These are phyloP conservation scores for Candida sojae DNA, from an alignment of 1,139 yeast genomes.

Conservation along the genomic window DNA sequence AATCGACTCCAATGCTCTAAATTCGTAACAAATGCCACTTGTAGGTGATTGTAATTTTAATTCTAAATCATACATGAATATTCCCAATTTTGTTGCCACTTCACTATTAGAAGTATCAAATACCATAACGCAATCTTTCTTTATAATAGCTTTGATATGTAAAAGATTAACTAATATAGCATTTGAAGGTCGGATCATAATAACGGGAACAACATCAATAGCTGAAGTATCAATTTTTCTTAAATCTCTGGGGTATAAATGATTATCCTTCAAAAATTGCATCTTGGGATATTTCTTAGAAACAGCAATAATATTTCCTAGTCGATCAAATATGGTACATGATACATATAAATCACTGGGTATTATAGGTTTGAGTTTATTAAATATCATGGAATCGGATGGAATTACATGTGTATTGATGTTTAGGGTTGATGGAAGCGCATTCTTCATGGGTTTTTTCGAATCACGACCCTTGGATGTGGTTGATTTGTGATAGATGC, in stretches of 20 bases:
- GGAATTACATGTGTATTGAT: neutral
- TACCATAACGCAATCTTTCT: slow-evolving; percentile 76
- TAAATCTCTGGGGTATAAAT: slow-evolving; percentile 77
- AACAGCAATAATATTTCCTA: slow-evolving; percentile 73
- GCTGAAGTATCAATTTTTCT: slow-evolving; percentile 87
- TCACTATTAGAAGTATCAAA: slow-evolving; percentile 71
- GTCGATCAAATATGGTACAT: slow-evolving; percentile 71
- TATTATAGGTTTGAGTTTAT: slow-evolving; percentile 52
- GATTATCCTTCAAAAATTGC: slow-evolving; percentile 72
- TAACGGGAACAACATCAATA: slow-evolving; percentile 86
- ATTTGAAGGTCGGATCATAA: slow-evolving; percentile 69
- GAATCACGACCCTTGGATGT: neutral
- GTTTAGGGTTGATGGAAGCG: neutral
- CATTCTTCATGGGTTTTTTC: neutral
- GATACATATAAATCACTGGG: slow-evolving; percentile 61
- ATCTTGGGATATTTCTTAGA: slow-evolving; percentile 79
- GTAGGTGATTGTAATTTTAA: slow-evolving; percentile 61
- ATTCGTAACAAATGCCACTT: slow-evolving; percentile 59
- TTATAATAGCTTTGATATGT: slow-evolving; percentile 85
- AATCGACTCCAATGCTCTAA: slow-evolving; percentile 86
- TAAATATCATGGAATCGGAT: slow-evolving; percentile 16
- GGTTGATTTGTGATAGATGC: neutral
- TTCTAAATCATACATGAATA: slow-evolving; percentile 85
- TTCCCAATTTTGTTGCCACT: slow-evolving; percentile 63
- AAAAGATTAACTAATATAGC: slow-evolving; percentile 79